phyloP scores from a whole-genome alignment of 345 rosid species.

The Ricinus communis region DNA sequence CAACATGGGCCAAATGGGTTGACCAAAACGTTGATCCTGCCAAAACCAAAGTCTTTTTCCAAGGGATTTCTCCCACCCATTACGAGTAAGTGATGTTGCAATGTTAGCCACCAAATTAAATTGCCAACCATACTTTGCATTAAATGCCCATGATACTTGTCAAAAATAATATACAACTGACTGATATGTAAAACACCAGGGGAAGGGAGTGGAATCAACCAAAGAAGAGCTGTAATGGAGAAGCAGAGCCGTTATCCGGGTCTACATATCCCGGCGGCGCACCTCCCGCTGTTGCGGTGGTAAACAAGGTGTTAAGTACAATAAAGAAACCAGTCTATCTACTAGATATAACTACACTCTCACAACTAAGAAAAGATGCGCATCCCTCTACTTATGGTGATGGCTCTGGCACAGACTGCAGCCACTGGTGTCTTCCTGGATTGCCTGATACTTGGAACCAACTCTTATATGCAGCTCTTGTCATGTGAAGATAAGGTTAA shows the following conservation, averaged over 20 bases:
- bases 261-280: constrained; percentile 69
- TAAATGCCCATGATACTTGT: no score
- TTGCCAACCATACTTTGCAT: no score
- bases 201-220: constrained; percentile 84
- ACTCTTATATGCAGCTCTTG: constrained; percentile 79
- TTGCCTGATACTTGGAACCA: constrained; percentile 97
- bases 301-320: constrained; percentile 52
- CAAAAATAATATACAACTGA: not conserved
- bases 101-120: no score
- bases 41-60: constrained; percentile 78
- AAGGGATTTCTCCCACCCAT: constrained; percentile 94
- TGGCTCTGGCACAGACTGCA: constrained; percentile 66
- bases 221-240: constrained; percentile 55
- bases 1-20: constrained; percentile 86
- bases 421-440: constrained; percentile 98
- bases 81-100: constrained; percentile 54
- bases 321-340: constrained; percentile 66
- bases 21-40: constrained; percentile 64
- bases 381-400: constrained; percentile 71
- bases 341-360: constrained; percentile 79
- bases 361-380: constrained; percentile 88
- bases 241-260: constrained; percentile 62
- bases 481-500: constrained; percentile 35
- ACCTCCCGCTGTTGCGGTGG: constrained; percentile 59
- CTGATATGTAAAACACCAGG: constrained; percentile 33